Base-by-base conservation (phyloP, 2,329 filamentous ascomycete species). In the Diaporthe humulicola region DNA sequence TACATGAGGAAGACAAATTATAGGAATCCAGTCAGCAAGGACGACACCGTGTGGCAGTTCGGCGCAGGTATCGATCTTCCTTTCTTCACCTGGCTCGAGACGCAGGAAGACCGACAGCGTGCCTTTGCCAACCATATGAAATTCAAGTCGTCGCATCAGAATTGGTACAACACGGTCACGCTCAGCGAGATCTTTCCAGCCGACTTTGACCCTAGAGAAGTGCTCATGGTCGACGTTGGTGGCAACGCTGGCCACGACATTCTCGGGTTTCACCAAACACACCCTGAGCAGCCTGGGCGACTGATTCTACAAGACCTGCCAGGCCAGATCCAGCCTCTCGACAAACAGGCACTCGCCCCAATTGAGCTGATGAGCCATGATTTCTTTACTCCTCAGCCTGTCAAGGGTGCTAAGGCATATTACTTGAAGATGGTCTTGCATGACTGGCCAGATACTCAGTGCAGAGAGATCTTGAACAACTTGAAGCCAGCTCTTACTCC, bases 381-480 rank as follows among this genome's bases (percentile, higher is more conserved):
- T 69, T 85, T 79, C 72, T 81, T 81, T 58, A 79, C 78, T 3
- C 76, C 78, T 33, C 82, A 83, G 64, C 81, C 80, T 3, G 76
- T 85, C 0, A 83, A 83, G 78, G 83, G 80, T 3, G 82, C 82
- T 10, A 77, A 81, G 2, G 81, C 79, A 2, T 85, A 85, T 71
- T 84, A 81, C 77, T 79, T 84, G 80, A 82, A 84, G 74, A 79
- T 78, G 5, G 77, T 28, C 15, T 79, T 85, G n/a, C 83, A 85
- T 77, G 82, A 85, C 78, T 85, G 82, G 80, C 75, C 80, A 52
- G 85, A 86, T 56, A 81, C 80, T 4, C 77, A 76, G 2, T 81
- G 81, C 74, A 70, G 69, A 33, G 79, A 75, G 56, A 86, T 86
- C 58, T 78, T 86, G 15, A 75, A 54, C 2, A 77, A 77, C 8